Evolutionary conservation across 225 moss, liverwort and hornwort species (phyloP).

Genomic region (Rhytidiadelphus loreus): DNA sequence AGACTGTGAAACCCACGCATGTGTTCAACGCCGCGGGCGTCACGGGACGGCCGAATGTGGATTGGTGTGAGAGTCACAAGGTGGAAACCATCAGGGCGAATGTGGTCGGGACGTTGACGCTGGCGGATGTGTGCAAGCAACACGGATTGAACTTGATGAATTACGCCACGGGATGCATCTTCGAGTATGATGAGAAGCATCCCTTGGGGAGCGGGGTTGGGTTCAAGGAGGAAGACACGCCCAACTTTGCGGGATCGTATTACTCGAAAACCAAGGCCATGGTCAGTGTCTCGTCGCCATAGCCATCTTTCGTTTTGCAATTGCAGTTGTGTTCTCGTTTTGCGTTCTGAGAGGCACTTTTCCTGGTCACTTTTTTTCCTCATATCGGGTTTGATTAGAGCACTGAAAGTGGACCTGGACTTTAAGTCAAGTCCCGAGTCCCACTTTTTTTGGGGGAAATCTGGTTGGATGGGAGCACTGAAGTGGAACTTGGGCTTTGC

Average conservation of each 20-base stretch:
- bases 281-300: not conserved
- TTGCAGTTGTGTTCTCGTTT: not conserved
- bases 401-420: not conserved
- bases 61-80: conserved; percentile 56
- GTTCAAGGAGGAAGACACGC: conserved; percentile 40
- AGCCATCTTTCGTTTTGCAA: not conserved
- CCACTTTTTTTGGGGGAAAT: not conserved
- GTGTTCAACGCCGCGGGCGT: conserved; percentile 51
- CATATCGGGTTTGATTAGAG: not conserved
- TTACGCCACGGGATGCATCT: conserved; percentile 43
- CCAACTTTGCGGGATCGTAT: conserved; percentile 39
- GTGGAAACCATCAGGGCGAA: conserved; percentile 46
- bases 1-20: conserved; percentile 30
- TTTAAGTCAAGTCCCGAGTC: not conserved
- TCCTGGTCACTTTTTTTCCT: not conserved
- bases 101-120: conserved; percentile 36
- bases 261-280: conserved; percentile 48
- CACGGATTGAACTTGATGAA: conserved; percentile 20
- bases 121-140: conserved; percentile 41
- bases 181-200: conserved; percentile 43
- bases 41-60: conserved; percentile 42
- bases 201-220: conserved; percentile 25
- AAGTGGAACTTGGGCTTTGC: not conserved
- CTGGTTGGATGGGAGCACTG: not conserved
- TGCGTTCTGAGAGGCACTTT: not conserved